Conservation (phyloP, 306 rosid species). For the Prunus armeniaca region DNA sequence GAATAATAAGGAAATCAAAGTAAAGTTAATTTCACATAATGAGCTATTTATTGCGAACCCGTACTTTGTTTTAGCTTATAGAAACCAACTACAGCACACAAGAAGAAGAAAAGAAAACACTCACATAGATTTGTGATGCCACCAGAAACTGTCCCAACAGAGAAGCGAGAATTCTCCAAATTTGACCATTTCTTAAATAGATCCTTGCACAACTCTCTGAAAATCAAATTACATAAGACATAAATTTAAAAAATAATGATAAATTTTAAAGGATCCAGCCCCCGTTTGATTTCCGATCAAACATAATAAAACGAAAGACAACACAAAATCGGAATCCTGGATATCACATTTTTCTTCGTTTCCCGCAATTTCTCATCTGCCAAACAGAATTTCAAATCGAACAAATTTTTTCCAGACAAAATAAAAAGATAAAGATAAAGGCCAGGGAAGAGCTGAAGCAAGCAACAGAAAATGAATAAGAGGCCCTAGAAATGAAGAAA, state of each 20-base stretch:
- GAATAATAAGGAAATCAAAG: not conserved
- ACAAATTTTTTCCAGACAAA: not conserved
- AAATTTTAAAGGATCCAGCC: too few species aligned
- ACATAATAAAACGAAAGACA: not conserved
- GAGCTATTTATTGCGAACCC: not conserved
- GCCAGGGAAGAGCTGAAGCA: not conserved
- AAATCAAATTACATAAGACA: constrained; percentile 3
- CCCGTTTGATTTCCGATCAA: not conserved
- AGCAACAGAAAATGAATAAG: not conserved
- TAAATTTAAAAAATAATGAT: not conserved
- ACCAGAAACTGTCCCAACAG: constrained; percentile 72
- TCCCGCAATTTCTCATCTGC: constrained; percentile 8
- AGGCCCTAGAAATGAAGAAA: constrained; percentile 12
- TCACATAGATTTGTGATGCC: constrained; percentile 94
- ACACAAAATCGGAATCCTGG: not conserved
- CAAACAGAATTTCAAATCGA: not conserved
- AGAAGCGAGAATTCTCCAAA: constrained; percentile 61
- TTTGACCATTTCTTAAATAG: constrained; percentile 76
- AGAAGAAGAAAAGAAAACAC: constrained; percentile 20
- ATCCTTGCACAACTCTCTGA: constrained; percentile 79
- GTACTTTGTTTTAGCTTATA: not conserved
- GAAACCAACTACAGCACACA: not conserved
- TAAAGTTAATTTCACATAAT: not conserved
- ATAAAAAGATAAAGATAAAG: not conserved
- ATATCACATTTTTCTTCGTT: not conserved